Evolutionary conservation across 345 rosid genomes (phyloP), one percentile per base, ranked within the genome.

Genomic region (Gossypium thurberi): DNA sequence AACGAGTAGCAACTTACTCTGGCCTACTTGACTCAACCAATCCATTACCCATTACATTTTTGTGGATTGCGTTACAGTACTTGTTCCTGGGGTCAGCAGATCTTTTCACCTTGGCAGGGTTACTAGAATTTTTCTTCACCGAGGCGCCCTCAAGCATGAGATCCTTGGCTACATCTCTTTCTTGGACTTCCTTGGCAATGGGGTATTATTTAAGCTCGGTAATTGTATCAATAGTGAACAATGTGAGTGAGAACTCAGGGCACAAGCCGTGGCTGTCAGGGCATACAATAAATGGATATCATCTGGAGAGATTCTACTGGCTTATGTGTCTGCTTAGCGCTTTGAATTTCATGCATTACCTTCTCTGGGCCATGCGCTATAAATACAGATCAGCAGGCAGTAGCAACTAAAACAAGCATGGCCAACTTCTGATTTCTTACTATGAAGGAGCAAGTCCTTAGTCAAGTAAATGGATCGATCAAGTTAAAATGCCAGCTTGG

Each of bases 61-160:
- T 91, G 13, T 91, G 94, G 97, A 81, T 91, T 40, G 92, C 92
- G 1, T 73, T 91, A 17, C 97, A 91, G 15, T 91, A 87, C 75
- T 79, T 91, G 71, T 89, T 86, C 69, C 56, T 91, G 64, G 97
- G 97, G 1, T 91, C 97, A n/a, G 97, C 97, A 46, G 97, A 91
- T 82, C 87, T 89, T 4, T 91, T 91, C 86, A 87, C 92, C 28
- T 78, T 91, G 74, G 97, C 94, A 18, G 97, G 97, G 8, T 50
- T 91, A 44, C 33, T 91, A 3, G 97, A 91, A 66, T 91, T 86
- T 74, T 91, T 91, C 91, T 91, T 91, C 81, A 82, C 94, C 1
- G 94, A 91, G 77, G 92, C 94, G 62, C 92, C 97, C 0, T n/a
- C 84, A 0, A 83, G 87, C 57, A 89, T 91, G 97, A 86, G 94